Percentiles rank a stretch among this genome's conserved stretches.
Evolutionary conservation across 1,139 yeast species (phyloP).

Genomic region (Suhomyces kunorum): DNA sequence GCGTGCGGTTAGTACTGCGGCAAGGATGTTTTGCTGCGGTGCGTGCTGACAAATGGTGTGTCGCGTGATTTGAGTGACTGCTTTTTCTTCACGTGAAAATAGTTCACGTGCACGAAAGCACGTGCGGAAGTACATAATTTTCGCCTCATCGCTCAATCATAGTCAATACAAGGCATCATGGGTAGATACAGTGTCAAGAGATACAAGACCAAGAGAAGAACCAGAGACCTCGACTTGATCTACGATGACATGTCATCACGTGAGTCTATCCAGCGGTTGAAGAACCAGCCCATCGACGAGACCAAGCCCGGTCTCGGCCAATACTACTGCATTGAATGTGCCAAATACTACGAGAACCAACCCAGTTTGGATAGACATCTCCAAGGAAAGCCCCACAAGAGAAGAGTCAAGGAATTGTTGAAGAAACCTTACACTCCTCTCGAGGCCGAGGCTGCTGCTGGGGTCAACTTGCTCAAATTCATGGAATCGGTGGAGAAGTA

Average conservation of each 20-base stretch:
- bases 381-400: conserved; percentile 76
- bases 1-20: conserved; percentile 7
- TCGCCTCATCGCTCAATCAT: conserved; percentile 7
- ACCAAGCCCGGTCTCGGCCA: conserved; percentile 93
- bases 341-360: conserved; percentile 84
- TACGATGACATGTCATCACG: conserved; percentile 69
- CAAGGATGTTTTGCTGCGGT: conserved; percentile 2
- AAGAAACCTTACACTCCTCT: conserved; percentile 81
- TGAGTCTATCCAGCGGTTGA: conserved; percentile 61
- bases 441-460: conserved; percentile 91
- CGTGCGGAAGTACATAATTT: conserved; percentile 3
- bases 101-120: background rate
- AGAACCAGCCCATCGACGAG: conserved; percentile 86
- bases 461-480: conserved; percentile 69
- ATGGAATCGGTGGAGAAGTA: conserved; percentile 60
- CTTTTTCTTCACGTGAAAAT: conserved; percentile 2
- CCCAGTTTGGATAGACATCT: conserved; percentile 70
- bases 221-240: conserved; percentile 82
- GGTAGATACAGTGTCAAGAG: conserved; percentile 79
- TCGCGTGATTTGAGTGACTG: conserved; percentile 15
- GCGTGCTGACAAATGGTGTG: background rate
- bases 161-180: conserved; percentile 41
- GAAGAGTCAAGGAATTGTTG: conserved; percentile 75
- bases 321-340: conserved; percentile 91
- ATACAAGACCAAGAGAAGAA: conserved; percentile 80